Base-by-base conservation (phyloP, 306 rosid species). In the Cucurbita pepo region DNA sequence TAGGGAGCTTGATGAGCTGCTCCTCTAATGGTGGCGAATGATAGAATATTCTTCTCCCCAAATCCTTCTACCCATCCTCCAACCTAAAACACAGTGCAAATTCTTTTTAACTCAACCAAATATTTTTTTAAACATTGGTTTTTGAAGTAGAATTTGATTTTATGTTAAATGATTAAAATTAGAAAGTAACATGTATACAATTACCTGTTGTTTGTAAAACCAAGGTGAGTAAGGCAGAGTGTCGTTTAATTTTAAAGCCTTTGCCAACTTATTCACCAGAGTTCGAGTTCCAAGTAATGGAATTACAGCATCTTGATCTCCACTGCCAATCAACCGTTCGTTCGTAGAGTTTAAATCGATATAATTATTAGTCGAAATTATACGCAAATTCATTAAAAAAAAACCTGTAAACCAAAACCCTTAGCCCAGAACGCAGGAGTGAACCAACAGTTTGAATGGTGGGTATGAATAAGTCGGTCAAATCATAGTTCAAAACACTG, bases 21-120 rank as follows among this genome's bases (percentile, higher is more conserved):
- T 56, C 77, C 76, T 72, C 76, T 72, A 38, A 72, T 41, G 48
- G 76, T 72, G 5, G 76, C 76, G 38, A 72, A 72, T 52, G 55
- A 73, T 1, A 73, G 15, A n/a, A n/a, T 41, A 5, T 63, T 63
- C 7, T 38, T 14, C 7, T 57, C 77, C 1, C 77, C 77, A 56
- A 38, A 73, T 18, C 37, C 69, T 57, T 73, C 44, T 12, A 36
- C 43, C 77, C 77, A 73, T 57, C 77, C 77, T 50, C 69, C 77
- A 73, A 56, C 76, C 76, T 73, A 34, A 30, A 58, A 50, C 30
- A 62, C 14, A 61, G 7, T 10, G 1, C 6, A 56, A 56, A 16
- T 15, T 51, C 1, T 56, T 56, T 3, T 57, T 22, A 19, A 2
- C 7, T 56, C 13, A 19, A 25, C 25, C 25, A 25, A 25, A 25